Conservation (phyloP, 2,329 filamentous ascomycete genomes). For the Zalaria obscura region DNA sequence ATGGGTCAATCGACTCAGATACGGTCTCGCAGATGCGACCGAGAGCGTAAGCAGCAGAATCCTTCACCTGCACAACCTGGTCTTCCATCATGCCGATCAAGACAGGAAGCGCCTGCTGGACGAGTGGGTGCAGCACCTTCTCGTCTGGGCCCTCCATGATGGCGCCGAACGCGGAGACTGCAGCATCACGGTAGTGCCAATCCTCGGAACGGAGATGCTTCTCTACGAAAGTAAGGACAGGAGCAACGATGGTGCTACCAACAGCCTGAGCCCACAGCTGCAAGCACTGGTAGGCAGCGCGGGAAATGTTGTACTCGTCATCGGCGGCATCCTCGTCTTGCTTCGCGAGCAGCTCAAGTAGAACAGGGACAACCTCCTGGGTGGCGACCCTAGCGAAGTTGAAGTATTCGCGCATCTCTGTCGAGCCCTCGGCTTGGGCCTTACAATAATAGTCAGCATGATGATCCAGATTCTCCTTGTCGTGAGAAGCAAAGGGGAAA, state of each 20-base stretch:
- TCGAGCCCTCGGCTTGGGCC: conserved; percentile 53
- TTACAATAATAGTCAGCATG: neutral
- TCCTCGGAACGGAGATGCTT: conserved; percentile 77
- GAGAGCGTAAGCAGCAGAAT: conserved; percentile 90
- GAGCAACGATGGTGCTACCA: conserved; percentile 65
- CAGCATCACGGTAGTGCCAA: conserved; percentile 90
- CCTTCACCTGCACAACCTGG: conserved; percentile 74
- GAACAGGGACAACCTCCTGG: conserved; percentile 83
- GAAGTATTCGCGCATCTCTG: conserved; percentile 83
- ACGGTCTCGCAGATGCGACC: conserved; percentile 92
- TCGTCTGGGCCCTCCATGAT: conserved; percentile 98
- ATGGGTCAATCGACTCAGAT: conserved; percentile 79
- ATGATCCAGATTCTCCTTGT: neutral
- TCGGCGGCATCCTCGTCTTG: conserved; percentile 95
- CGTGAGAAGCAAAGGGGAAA: neutral
- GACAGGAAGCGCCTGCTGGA: conserved; percentile 87
- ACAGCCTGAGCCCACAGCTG: conserved; percentile 93
- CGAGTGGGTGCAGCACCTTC: conserved; percentile 78
- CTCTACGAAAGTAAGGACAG: conserved; percentile 86
- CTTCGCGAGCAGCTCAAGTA: conserved; percentile 79
- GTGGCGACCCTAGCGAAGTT: conserved; percentile 91
- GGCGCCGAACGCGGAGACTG: conserved; percentile 91
- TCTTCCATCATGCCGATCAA: conserved; percentile 91
- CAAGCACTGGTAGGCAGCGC: conserved; percentile 90
- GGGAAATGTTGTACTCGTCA: conserved; percentile 93